Conservation (phyloP, 2,329 filamentous ascomycete genomes). For the Aspergillus sp. region DNA sequence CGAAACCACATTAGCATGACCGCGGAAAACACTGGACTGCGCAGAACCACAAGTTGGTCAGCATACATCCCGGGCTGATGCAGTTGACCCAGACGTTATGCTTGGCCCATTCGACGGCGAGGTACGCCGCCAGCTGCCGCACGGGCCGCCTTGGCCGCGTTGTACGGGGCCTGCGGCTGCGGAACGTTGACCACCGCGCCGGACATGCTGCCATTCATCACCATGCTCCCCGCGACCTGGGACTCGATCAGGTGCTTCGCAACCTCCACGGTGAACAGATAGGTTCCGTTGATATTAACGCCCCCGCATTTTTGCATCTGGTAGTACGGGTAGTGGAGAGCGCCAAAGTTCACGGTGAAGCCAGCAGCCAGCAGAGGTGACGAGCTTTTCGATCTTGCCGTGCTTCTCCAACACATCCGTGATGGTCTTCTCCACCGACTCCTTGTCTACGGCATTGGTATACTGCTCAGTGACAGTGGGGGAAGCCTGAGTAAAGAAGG, state of each 20-base stretch:
- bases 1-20: slow-evolving; percentile 28
- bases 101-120: slow-evolving; percentile 90
- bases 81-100: slow-evolving; percentile 87
- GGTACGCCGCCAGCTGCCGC: slow-evolving; percentile 71
- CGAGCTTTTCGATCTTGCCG: slow-evolving; percentile 78
- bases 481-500: too few relatives aligned
- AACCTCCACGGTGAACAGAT: slow-evolving; percentile 73
- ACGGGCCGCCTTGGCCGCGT: slow-evolving; percentile 88
- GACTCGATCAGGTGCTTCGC: slow-evolving; percentile 83
- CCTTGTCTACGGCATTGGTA: slow-evolving; percentile 72
- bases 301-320: slow-evolving; percentile 88
- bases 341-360: slow-evolving; percentile 92
- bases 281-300: slow-evolving; percentile 89
- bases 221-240: slow-evolving; percentile 70
- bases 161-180: slow-evolving; percentile 88
- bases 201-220: slow-evolving; percentile 94
- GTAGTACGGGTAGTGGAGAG: slow-evolving; percentile 80
- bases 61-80: slow-evolving; percentile 93
- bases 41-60: slow-evolving; percentile 70
- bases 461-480: slow-evolving; percentile 86
- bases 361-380: slow-evolving; percentile 92
- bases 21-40: too few relatives aligned
- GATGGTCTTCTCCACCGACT: slow-evolving; percentile 67
- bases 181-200: slow-evolving; percentile 90
- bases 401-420: slow-evolving; percentile 60